Evolutionary conservation across 495 filamentous ascomycete species (phyloP), one percentile per base, ranked within the genome.

Genomic region (Talaromyces trachyspermus): DNA sequence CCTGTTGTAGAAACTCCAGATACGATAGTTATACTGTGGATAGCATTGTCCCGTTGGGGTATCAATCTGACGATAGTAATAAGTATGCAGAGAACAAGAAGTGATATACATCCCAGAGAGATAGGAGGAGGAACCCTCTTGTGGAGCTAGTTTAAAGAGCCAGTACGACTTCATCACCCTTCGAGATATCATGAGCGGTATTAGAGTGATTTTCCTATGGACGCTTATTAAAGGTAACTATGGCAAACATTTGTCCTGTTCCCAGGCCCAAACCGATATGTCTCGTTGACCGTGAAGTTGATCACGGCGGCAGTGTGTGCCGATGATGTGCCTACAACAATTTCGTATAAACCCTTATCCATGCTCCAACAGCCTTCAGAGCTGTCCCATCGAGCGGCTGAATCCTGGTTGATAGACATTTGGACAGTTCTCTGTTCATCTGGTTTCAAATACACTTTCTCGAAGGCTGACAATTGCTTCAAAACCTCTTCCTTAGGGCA

Each of bases 391-490:
- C 26, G 26, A 29, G 26, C 26, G 5, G 26, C 58, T 77, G 79
- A 49, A 29, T 29, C 26, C 26, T 5, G 26, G 26, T 81, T 72
- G 1, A 87, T 45, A 15, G 51, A 48, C 0, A 88, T 63, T 5
- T 61, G 59, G 23, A 84, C 67, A 27, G 78, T 66, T 53, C 74
- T 76, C 0, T 74, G 81, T 67, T 86, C 75, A 8, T 77, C 76
- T 0, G 73, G 64, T 38, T 76, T 66, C 5, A 88, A 57, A 20
- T 64, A 60, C 0, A 87, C 78, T 58, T 88, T 88, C 46, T 78
- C 75, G 54, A 89, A 88, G 0, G 77, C 83, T 17, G 76, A 76
- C 2, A 89, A 63, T 56, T 84, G 78, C 59, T 85, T 84, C 1
- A 44, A 3, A 0, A 52, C 52, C 51, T 79, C 76, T 14, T 82